Evolutionary conservation across 768 basidiomycete genomes (phyloP).

Genomic region (Neoboletus magnificus): DNA sequence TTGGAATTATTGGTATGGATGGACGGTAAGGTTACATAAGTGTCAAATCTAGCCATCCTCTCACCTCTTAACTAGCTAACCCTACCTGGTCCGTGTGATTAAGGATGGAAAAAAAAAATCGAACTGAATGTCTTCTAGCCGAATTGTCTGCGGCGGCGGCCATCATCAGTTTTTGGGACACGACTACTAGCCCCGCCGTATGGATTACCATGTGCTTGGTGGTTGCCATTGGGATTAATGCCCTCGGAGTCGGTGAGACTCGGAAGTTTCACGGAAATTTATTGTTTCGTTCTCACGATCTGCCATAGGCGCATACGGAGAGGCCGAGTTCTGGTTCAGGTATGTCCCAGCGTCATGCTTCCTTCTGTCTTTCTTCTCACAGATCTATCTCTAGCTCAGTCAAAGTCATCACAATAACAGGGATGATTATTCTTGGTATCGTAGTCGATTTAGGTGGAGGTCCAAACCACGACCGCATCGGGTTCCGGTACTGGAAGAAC

Average conservation of each 20-base stretch:
- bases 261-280: too few species aligned
- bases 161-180: constrained; percentile 48
- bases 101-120: too few species aligned
- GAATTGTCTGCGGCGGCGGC: constrained; percentile 51
- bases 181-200: constrained; percentile 38
- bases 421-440: constrained; percentile 45
- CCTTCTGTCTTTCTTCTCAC: neutral
- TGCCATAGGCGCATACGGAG: constrained; percentile 38
- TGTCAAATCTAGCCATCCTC: constrained; percentile 3
- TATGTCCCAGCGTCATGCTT: neutral
- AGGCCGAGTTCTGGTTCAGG: constrained; percentile 50
- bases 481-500: constrained; percentile 45
- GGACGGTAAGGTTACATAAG: constrained; percentile 19
- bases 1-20: constrained; percentile 43
- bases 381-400: constrained; percentile 35
- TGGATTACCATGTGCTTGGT: constrained; percentile 54
- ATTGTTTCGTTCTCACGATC: neutral
- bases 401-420: constrained; percentile 48
- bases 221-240: constrained; percentile 47
- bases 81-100: constrained; percentile 20
- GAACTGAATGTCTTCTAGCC: constrained; percentile 25
- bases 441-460: constrained; percentile 53
- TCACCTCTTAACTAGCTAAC: constrained; percentile 15
- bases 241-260: constrained; percentile 39
- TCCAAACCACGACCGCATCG: constrained; percentile 50